Evolutionary conservation across 176 grass and related monocot species (phyloP), one percentile per base, ranked within the genome.

Genomic region (Melocanna baccifera): DNA sequence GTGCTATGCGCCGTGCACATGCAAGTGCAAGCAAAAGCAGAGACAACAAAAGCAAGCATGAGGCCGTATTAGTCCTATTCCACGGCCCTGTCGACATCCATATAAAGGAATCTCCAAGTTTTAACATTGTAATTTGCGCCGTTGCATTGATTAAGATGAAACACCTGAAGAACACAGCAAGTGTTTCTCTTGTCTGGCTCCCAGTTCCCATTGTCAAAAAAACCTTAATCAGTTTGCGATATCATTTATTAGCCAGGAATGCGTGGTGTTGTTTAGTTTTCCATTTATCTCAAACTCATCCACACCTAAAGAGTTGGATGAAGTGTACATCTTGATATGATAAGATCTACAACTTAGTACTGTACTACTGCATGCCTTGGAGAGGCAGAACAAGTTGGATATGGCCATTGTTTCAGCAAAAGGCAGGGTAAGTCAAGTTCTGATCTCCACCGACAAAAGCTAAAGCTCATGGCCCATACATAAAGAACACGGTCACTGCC

Each of bases 21-120:
- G 85, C 62, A 75, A 40, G 78, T 76, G 78, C 71, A 81, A 25
- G 86, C 40, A 76, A 82, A 87, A 87, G 61, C 28, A 67, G 78
- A 67, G 59, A 75, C 62, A 59, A 9, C 12, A 46, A 58, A 81
- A 26, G 59, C 28, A 25, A 65, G 41, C 67, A 15, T 29, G 56
- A 52, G 16, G 67, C 28, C 53, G 80, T 76, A 67, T 39, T 70
- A 57, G 80, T 72, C 67, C 67, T 82, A 22, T 40, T 78, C 82
- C 62, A 80, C 20, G 6, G 26, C 16, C 25, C 43, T 51, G 42
- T 67, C 43, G 9, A 32, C 53, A 20, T 37, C 74, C 11, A 14
- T 34, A 37, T 22, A 20, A 82, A 32, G 76, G 12, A 67, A 71
- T 61, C 43, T 82, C 15, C 64, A 19, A 41, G n/a, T 51, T n/a